Percentiles rank a stretch among this genome's conserved stretches.
These are phyloP conservation scores for Kwoniella shivajii DNA, from an alignment of 1,284 basidiomycete species.

Conservation along the genomic window DNA sequence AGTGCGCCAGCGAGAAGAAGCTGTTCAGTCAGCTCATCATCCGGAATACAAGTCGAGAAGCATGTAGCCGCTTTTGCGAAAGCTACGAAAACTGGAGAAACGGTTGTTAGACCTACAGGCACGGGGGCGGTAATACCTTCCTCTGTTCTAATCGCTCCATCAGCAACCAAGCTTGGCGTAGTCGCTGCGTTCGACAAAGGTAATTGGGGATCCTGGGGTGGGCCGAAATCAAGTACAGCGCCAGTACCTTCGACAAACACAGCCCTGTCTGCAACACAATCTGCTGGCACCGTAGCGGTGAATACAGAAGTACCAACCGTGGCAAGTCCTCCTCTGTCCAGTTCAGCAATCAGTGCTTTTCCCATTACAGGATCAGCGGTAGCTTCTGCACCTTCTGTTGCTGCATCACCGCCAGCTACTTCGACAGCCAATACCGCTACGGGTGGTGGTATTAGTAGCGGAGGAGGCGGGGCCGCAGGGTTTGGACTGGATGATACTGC, in stretches of 20 bases:
- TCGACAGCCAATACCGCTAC: not conserved
- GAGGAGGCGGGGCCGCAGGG: not conserved
- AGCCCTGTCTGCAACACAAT: not conserved
- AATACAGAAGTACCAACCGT: not conserved
- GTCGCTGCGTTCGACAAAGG: slow-evolving; percentile 4
- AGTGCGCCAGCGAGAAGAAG: not conserved
- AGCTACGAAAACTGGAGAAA: not conserved
- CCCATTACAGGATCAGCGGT: not conserved
- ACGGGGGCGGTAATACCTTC: not conserved
- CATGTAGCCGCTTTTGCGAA: not conserved
- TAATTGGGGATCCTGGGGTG: not conserved
- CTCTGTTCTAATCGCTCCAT: not conserved
- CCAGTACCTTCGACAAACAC: not conserved
- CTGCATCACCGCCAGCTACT: not conserved
- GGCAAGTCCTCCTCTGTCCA: not conserved
- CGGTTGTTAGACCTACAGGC: not conserved
- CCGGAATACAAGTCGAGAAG: not conserved
- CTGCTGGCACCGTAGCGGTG: not conserved
- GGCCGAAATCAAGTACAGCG: not conserved
- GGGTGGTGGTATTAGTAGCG: not conserved
- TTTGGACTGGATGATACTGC: slow-evolving; percentile 1
- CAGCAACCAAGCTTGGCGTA: not conserved
- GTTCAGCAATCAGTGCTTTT: not conserved
- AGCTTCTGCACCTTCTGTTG: not conserved
- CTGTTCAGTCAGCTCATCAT: not conserved